Conservation (phyloP, 2,329 filamentous ascomycete species). For the Pseudocercospora cruenta region DNA sequence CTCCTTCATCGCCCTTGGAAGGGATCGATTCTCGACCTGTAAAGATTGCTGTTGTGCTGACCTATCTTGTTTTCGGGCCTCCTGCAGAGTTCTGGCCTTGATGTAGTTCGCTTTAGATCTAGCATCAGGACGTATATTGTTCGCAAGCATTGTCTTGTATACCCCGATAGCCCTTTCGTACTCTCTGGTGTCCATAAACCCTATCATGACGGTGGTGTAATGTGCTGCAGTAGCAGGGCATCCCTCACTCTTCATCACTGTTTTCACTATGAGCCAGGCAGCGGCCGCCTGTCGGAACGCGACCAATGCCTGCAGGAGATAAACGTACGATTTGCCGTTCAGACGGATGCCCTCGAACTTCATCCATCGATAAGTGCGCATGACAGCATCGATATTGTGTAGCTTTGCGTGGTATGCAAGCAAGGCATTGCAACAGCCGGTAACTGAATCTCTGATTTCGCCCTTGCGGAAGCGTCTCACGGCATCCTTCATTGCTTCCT, state of each 20-base stretch:
- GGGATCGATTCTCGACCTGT: slow-evolving; percentile 36
- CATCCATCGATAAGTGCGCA: slow-evolving; percentile 61
- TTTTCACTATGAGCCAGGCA: slow-evolving; percentile 58
- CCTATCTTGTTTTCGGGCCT: slow-evolving; percentile 38
- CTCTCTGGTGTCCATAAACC: slow-evolving; percentile 48
- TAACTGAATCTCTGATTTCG: slow-evolving; percentile 56
- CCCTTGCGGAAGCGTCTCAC: slow-evolving; percentile 45
- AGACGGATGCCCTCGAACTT: slow-evolving; percentile 53
- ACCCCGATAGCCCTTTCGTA: slow-evolving; percentile 55
- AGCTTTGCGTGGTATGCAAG: slow-evolving; percentile 69
- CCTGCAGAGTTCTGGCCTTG: slow-evolving; percentile 9
- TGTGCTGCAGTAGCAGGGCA: slow-evolving; percentile 53
- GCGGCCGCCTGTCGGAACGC: slow-evolving; percentile 57
- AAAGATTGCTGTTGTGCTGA: slow-evolving; percentile 45
- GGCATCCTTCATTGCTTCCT: slow-evolving; percentile 60
- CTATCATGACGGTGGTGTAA: slow-evolving; percentile 58
- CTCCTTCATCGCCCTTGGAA: background rate
- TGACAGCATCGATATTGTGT: slow-evolving; percentile 60
- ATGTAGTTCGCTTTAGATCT: slow-evolving; percentile 2
- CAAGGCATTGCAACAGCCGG: slow-evolving; percentile 77
- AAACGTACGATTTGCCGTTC: slow-evolving; percentile 63
- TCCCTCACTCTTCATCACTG: slow-evolving; percentile 54
- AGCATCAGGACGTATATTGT: slow-evolving; percentile 45
- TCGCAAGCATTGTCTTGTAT: slow-evolving; percentile 48
- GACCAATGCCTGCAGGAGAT: slow-evolving; percentile 62